These are phyloP conservation scores for Paraglomus brasilianum DNA, from an alignment of 192 early-diverging fungal genomes.

Conservation along the genomic window DNA sequence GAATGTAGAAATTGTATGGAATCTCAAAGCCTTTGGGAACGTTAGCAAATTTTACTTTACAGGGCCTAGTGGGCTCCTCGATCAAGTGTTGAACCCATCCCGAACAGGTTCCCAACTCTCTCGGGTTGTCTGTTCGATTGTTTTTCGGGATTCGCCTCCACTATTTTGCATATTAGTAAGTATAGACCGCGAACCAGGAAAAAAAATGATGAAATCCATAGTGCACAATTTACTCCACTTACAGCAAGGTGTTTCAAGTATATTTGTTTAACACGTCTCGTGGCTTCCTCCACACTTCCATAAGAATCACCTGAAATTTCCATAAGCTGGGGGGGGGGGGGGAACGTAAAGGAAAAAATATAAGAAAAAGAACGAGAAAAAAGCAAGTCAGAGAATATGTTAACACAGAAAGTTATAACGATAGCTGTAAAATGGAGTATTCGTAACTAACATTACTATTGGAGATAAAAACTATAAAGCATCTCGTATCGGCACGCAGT, in stretches of 20 bases:
- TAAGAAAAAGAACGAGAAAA: not conserved
- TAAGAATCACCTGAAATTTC: slow-evolving; percentile 24
- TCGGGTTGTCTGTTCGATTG: no score
- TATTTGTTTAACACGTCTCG: slow-evolving; percentile 38
- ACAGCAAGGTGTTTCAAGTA: slow-evolving; percentile 36
- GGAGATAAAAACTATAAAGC: slow-evolving; percentile 39
- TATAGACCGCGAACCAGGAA: no score
- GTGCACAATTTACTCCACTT: not conserved
- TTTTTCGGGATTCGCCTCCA: no score
- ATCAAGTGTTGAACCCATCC: slow-evolving; percentile 26
- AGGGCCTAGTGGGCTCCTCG: not conserved
- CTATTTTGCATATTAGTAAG: no score
- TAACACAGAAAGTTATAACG: not conserved
- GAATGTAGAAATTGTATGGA: slow-evolving; percentile 17
- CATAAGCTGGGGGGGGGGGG: slow-evolving; percentile 30
- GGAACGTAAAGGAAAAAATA: not conserved
- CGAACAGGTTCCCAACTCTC: no score
- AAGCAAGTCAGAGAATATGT: not conserved
- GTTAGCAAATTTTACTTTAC: not conserved
- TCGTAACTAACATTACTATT: slow-evolving; percentile 13
- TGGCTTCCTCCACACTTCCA: slow-evolving; percentile 28
- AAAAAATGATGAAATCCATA: no score
- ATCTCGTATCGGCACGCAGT: slow-evolving; percentile 41
- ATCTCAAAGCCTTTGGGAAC: not conserved
- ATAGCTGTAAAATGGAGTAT: not conserved